Percentiles rank a stretch among this genome's conserved stretches.
phyloP scores from a whole-genome alignment of 129 eudicot genomes.

The Saussurea involucrata region DNA sequence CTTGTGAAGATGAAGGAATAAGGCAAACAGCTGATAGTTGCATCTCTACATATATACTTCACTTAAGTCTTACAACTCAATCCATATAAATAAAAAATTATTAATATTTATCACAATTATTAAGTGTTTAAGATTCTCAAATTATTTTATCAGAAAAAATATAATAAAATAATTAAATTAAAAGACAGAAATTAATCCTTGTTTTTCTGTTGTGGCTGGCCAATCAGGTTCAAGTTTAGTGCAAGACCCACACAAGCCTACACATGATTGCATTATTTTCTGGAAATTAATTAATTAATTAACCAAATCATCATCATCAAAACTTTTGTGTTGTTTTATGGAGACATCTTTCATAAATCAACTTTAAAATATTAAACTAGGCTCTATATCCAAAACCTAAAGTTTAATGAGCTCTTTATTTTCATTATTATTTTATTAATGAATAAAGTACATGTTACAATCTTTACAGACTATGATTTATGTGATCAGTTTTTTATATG shows the following conservation, averaged over 20 bases:
- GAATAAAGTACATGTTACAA: not conserved
- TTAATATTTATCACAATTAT: not conserved
- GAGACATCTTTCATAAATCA: conserved; percentile 18
- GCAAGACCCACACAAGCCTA: conserved; percentile 22
- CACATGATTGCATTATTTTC: conserved; percentile 22
- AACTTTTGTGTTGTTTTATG: conserved; percentile 24
- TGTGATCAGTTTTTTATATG: not conserved
- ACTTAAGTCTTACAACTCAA: not conserved
- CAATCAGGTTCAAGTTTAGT: conserved; percentile 18
- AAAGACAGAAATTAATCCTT: conserved; percentile 17
- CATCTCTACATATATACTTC: not conserved
- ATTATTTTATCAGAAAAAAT: not conserved
- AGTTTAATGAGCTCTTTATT: not conserved
- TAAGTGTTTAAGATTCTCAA: conserved; percentile 3
- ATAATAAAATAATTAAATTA: not conserved
- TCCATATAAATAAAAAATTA: not conserved
- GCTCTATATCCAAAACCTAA: conserved; percentile 3
- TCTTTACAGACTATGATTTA: not conserved
- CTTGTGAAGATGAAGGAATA: conserved; percentile 18
- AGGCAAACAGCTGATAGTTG: conserved; percentile 15
- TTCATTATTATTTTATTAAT: not conserved
- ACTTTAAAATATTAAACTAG: not conserved
- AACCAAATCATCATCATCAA: not conserved
- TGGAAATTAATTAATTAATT: conserved; percentile 10
- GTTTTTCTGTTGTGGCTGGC: not conserved